These are phyloP conservation scores for Brassica cretica DNA, from an alignment of 345 rosid genomes.

Conservation along the genomic window DNA sequence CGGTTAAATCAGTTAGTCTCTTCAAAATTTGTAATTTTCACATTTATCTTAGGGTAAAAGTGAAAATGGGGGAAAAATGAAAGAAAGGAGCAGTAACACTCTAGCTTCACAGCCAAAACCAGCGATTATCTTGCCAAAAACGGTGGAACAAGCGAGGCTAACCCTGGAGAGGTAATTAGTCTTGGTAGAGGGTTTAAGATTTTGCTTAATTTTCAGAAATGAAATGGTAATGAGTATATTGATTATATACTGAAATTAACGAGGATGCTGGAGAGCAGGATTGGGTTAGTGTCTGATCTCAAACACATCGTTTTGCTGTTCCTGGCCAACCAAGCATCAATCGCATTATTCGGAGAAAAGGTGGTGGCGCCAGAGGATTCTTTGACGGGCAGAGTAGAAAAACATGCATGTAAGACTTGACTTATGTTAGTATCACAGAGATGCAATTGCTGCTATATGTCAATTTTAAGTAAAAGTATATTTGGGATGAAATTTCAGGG, in stretches of 20 bases:
- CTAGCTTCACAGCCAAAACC: neutral
- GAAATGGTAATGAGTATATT: neutral
- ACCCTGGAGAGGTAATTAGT: slow-evolving; percentile 15
- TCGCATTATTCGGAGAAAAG: neutral
- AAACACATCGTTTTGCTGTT: neutral
- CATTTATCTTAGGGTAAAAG: neutral
- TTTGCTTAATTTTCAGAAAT: neutral
- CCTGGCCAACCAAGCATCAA: neutral
- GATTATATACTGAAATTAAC: neutral
- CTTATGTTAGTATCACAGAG: too few species aligned
- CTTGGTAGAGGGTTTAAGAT: neutral
- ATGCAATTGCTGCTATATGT: too few species aligned
- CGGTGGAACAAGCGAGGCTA: neutral
- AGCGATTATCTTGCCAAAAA: neutral
- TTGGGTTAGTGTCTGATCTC: too few species aligned
- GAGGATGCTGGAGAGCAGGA: neutral
- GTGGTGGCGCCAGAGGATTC: neutral
- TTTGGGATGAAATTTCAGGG: too few species aligned
- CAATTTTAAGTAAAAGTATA: too few species aligned
- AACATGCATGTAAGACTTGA: too few species aligned
- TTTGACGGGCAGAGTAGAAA: too few species aligned
- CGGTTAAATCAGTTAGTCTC: too few species aligned
- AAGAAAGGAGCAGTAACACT: neutral
- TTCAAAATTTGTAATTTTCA: neutral
- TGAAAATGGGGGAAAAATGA: neutral